Percentiles rank a stretch among this genome's conserved stretches.
Evolutionary conservation across 345 rosid species (phyloP).

Genomic region (Xanthoceras sorbifolium): DNA sequence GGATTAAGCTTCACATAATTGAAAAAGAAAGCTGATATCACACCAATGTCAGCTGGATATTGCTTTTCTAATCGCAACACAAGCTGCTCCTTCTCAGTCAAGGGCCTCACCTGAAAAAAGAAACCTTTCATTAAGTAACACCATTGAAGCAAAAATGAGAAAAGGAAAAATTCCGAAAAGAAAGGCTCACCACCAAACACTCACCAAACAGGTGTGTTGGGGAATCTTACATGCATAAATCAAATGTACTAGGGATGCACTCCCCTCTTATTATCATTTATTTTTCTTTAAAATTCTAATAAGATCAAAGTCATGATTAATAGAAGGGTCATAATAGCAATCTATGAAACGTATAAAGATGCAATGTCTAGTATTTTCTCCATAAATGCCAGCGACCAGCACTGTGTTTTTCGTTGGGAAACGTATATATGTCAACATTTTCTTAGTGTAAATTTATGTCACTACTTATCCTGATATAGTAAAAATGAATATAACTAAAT

Average conservation of each 20-base stretch:
- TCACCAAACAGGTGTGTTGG: not conserved
- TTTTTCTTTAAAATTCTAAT: not conserved
- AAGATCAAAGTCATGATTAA: not conserved
- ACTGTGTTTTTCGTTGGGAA: not conserved
- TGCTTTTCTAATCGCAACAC: conserved; percentile 83
- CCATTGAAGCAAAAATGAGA: not conserved
- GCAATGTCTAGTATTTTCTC: not conserved
- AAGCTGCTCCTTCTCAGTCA: conserved; percentile 85
- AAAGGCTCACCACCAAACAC: not conserved
- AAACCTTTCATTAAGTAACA: conserved; percentile 1
- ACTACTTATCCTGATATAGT: not conserved
- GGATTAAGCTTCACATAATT: conserved; percentile 91
- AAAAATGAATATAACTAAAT: not conserved
- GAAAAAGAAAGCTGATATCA: conserved; percentile 79
- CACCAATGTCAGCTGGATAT: conserved; percentile 87
- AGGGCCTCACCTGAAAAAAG: conserved; percentile 56
- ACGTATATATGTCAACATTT: not conserved
- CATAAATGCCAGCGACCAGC: not conserved
- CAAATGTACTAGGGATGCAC: not conserved
- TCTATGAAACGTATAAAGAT: not conserved
- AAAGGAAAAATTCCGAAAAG: not conserved
- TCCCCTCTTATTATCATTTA: too few relatives aligned
- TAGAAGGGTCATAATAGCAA: not conserved
- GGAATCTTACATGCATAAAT: not conserved
- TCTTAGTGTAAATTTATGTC: not conserved